Conservation (phyloP, 2,329 filamentous ascomycete species). For the Venturiaceae sp. region DNA sequence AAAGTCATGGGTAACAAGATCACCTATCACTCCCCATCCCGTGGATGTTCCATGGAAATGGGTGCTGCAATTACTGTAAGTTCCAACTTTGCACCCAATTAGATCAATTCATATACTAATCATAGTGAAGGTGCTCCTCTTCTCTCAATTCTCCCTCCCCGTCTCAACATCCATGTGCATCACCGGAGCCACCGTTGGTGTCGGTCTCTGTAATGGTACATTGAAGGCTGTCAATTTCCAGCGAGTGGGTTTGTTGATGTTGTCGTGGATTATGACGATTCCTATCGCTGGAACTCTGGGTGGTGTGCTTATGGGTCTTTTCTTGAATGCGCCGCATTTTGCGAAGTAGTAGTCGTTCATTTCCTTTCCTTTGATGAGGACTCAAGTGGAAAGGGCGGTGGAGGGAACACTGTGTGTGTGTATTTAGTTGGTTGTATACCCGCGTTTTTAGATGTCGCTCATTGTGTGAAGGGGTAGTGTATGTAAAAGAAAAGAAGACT, state of each 20-base stretch:
- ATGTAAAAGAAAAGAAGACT: no score
- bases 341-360: no score
- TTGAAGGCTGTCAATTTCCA: constrained; percentile 64
- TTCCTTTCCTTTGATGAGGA: no score
- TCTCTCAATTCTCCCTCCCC: constrained; percentile 55
- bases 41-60: constrained; percentile 66
- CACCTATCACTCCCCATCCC: constrained; percentile 55
- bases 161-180: constrained; percentile 64
- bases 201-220: constrained; percentile 67
- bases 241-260: constrained; percentile 55
- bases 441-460: no score
- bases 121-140: no score
- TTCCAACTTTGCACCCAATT: no score
- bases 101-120: no score
- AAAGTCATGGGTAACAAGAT: constrained; percentile 75
- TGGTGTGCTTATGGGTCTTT: constrained; percentile 33
- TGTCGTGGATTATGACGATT: constrained; percentile 59
- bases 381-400: no score
- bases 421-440: no score
- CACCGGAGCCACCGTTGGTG: constrained; percentile 68
- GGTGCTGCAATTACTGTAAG: constrained; percentile 70
- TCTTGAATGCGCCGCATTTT: constrained; percentile 45
- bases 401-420: no score
- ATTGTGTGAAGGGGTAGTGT: no score
- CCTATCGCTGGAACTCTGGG: constrained; percentile 51